These are phyloP conservation scores for Hamigera avellanea DNA, from an alignment of 495 filamentous ascomycete genomes.

Conservation along the genomic window DNA sequence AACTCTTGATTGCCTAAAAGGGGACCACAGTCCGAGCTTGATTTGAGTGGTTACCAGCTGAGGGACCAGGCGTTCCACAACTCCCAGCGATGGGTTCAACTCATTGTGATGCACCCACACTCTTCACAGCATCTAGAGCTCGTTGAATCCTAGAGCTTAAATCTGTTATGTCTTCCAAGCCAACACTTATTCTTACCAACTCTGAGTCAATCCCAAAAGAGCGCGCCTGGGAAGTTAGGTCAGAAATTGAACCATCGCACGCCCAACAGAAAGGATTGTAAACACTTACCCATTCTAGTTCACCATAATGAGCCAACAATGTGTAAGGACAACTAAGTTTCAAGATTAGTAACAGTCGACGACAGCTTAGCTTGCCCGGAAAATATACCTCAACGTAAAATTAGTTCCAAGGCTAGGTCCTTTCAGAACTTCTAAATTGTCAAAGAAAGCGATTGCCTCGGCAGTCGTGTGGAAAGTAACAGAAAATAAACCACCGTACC, in stretches of 20 bases:
- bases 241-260: constrained; percentile 1
- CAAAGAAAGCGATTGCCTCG: constrained; percentile 73
- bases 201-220: constrained; percentile 66
- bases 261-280: neutral
- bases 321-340: constrained; percentile 66
- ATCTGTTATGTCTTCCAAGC: constrained; percentile 65
- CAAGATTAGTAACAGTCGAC: constrained; percentile 6
- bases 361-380: neutral
- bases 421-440: constrained; percentile 77
- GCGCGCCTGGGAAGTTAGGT: constrained; percentile 40
- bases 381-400: constrained; percentile 64
- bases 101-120: too few relatives aligned
- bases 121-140: constrained; percentile 34
- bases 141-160: constrained; percentile 37
- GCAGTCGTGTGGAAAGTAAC: constrained; percentile 59
- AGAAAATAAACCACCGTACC: constrained; percentile 85
- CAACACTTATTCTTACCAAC: constrained; percentile 80
- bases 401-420: constrained; percentile 94
- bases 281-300: constrained; percentile 70
- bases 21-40: too few relatives aligned
- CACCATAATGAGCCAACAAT: constrained; percentile 80
- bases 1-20: too few relatives aligned
- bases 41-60: too few relatives aligned
- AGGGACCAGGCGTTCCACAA: too few relatives aligned
- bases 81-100: too few relatives aligned